Evolutionary conservation across 306 rosid species (phyloP), one percentile per base, ranked within the genome.

Genomic region (Luffa aegyptiaca): DNA sequence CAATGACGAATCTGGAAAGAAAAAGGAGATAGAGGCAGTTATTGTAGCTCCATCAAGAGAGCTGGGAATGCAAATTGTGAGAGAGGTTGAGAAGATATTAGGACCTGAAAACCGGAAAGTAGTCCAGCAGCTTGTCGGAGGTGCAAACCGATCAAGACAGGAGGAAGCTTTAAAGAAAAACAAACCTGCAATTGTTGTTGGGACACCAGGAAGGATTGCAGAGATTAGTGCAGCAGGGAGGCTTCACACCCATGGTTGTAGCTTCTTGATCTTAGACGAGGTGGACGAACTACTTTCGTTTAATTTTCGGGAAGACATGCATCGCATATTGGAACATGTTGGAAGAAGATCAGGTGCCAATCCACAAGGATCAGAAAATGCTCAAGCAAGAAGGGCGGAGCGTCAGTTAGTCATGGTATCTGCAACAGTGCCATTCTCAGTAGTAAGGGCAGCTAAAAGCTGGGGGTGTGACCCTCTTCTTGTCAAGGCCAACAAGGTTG

Each of bases 101-200:
- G 98, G 98, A 72, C 88, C 84, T 74, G 87, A 79, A 55, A 82
- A 92, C 82, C 93, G 80, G 82, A 90, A 82, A 79, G 86, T 74
- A 10, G 98, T 95, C 82, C 97, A 95, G 88, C 97, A 95, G 90
- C 97, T 95, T 68, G 97, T 95, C 17, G 98, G 98, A 31, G 98
- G 98, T 73, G 98, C 98, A 0, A 95, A 95, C 77, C 83, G 95
- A 62, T 84, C 93, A 1, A 87, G 98, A 81, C 98, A 95, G 82
- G 98, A 95, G 73, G 98, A 95, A 78, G 98, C 97, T 37, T 88
- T 95, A 20, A 95, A 86, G 90, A 95, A 92, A 85, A 91, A 92
- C 68, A 95, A 92, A 42, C 97, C 97, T 41, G 88, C 88, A 48
- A 91, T 92, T 87, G 93, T 95, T 78, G 94, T 95, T 57, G 98